Evolutionary conservation across 306 rosid genomes (phyloP).

Genomic region (Ceratonia siliqua): DNA sequence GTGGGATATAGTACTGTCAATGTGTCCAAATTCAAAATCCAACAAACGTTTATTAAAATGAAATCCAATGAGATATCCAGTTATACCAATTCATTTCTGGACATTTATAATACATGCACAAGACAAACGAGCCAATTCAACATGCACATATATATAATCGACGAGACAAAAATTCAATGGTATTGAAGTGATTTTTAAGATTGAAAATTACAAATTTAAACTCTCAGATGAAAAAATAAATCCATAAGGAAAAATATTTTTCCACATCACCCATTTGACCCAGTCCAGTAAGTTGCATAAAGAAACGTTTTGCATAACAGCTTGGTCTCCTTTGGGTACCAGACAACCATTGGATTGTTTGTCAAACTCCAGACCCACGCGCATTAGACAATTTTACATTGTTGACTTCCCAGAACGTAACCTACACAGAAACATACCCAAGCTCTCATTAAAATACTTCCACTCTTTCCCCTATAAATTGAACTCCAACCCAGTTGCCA

Average conservation of each 20-base stretch:
- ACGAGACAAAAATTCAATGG: too few relatives aligned
- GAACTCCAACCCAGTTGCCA: neutral
- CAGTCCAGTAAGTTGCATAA: neutral
- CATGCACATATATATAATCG: too few relatives aligned
- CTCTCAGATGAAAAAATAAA: too few relatives aligned
- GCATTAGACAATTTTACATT: conserved; percentile 9
- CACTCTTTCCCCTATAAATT: conserved; percentile 37
- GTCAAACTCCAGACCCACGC: neutral
- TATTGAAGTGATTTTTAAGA: too few relatives aligned
- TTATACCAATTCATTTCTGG: conserved; percentile 19
- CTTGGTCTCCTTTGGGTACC: neutral
- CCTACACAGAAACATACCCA: neutral
- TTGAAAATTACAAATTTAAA: too few relatives aligned
- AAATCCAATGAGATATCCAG: neutral
- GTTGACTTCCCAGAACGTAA: conserved; percentile 9
- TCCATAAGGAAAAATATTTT: too few relatives aligned
- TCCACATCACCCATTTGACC: neutral
- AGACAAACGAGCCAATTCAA: neutral
- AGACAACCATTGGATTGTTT: neutral
- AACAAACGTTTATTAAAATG: neutral
- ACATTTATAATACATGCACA: neutral
- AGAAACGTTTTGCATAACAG: neutral
- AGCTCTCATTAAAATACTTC: neutral
- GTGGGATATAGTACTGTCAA: neutral
- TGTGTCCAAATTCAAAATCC: neutral